Evolutionary conservation across 2,329 filamentous ascomycete species (phyloP).

Genomic region (Xylariaceae sp.): DNA sequence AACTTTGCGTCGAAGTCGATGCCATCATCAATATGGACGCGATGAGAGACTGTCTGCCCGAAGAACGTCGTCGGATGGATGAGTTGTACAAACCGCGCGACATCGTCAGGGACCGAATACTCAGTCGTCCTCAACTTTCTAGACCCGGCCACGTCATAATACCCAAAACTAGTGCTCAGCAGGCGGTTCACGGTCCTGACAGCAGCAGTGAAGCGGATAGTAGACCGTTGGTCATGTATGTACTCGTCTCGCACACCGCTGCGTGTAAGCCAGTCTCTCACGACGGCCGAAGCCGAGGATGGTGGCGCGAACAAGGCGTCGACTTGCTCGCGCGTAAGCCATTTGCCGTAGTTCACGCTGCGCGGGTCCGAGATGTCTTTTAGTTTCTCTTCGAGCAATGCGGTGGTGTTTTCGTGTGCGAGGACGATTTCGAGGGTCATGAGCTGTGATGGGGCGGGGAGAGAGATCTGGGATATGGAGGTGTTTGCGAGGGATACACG

Average conservation of each 20-base stretch:
- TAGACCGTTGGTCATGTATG: slow-evolving; percentile 17
- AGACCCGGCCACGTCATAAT: slow-evolving; percentile 29
- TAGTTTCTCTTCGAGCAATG: slow-evolving; percentile 18
- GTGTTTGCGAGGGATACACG: slow-evolving; percentile 1
- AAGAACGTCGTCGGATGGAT: slow-evolving; percentile 42
- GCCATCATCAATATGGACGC: slow-evolving; percentile 2
- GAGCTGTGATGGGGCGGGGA: slow-evolving; percentile 7
- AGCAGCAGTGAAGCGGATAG: slow-evolving; percentile 25
- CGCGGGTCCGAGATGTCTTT: slow-evolving; percentile 22
- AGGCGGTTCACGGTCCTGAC: slow-evolving; percentile 25
- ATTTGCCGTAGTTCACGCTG: slow-evolving; percentile 22
- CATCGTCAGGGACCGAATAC: slow-evolving; percentile 24
- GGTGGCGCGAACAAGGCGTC: slow-evolving; percentile 21
- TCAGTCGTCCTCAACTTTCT: slow-evolving; percentile 28
- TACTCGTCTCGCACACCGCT: slow-evolving; percentile 13
- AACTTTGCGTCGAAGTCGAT: no score
- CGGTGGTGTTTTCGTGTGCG: slow-evolving; percentile 22
- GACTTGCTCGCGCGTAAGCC: slow-evolving; percentile 19
- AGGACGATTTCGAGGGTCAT: slow-evolving; percentile 25
- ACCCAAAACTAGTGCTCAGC: slow-evolving; percentile 27
- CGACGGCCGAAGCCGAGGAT: slow-evolving; percentile 14
- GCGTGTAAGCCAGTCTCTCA: slow-evolving; percentile 21
- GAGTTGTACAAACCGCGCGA: slow-evolving; percentile 33
- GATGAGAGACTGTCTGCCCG: slow-evolving; percentile 21
- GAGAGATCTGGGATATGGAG: slow-evolving; percentile 4